phyloP scores from a whole-genome alignment of 2,329 filamentous ascomycete genomes.

The Stachybotrys echinatus region DNA sequence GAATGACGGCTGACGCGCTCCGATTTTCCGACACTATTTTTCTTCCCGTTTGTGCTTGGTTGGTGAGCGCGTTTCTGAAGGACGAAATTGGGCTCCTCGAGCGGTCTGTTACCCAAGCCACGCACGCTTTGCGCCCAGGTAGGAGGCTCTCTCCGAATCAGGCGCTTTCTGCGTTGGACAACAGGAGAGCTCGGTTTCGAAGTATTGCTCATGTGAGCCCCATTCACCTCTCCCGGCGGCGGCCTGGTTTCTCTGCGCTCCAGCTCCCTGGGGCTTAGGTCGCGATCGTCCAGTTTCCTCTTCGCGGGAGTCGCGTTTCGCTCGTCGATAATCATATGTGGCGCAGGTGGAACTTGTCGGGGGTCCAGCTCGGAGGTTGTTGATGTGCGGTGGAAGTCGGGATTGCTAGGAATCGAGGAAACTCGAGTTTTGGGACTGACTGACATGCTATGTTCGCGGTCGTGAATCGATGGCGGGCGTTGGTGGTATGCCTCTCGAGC shows the following conservation, averaged over 20 bases:
- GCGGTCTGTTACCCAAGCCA: constrained; percentile 26
- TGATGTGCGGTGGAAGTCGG: constrained; percentile 20
- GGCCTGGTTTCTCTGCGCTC: constrained; percentile 44
- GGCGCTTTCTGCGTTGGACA: constrained; percentile 33
- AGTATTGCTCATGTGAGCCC: constrained; percentile 17
- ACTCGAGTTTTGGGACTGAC: constrained; percentile 74
- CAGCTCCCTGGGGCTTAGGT: constrained; percentile 43
- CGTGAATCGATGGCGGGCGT: constrained; percentile 49
- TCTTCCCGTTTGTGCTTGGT: constrained; percentile 30
- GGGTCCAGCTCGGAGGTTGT: constrained; percentile 18
- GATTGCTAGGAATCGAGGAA: constrained; percentile 42
- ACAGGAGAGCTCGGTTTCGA: constrained; percentile 24
- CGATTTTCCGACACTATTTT: constrained; percentile 19
- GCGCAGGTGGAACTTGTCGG: constrained; percentile 13
- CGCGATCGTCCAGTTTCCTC: constrained; percentile 32
- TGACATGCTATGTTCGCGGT: constrained; percentile 66
- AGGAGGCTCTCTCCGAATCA: constrained; percentile 32
- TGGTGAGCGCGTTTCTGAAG: constrained; percentile 18
- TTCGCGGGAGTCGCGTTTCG: constrained; percentile 31
- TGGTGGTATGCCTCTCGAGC: constrained; percentile 36
- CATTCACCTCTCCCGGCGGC: constrained; percentile 45
- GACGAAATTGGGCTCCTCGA: constrained; percentile 24
- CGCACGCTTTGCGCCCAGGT: constrained; percentile 42
- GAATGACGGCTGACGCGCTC: constrained; percentile 35
- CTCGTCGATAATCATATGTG: constrained; percentile 23